A percentile compares a stretch with the other conserved stretches of the same genome.
These are phyloP conservation scores for Mycena polygramma DNA, from an alignment of 768 basidiomycete species.

Conservation along the genomic window DNA sequence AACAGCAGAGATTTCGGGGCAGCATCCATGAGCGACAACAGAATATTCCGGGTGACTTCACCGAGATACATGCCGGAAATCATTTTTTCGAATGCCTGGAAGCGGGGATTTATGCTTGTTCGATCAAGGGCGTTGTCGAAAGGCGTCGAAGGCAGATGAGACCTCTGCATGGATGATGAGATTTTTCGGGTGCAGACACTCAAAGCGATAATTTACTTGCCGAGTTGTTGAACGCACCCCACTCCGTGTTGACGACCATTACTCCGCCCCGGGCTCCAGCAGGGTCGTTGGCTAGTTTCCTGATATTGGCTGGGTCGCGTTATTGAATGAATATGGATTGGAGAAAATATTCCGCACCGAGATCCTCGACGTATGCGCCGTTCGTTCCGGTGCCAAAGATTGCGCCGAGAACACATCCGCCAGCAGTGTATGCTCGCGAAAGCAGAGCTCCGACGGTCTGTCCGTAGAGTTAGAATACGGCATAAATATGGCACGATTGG, in stretches of 20 bases:
- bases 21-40: constrained; percentile 86
- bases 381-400: constrained; percentile 99
- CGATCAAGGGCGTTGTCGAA: constrained; percentile 95
- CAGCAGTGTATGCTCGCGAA: constrained; percentile 93
- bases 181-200: background rate
- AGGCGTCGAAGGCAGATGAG: constrained; percentile 86
- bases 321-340: background rate
- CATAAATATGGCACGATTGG: constrained; percentile 40
- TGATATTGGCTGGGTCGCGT: constrained; percentile 70
- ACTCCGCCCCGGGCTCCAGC: constrained; percentile 72
- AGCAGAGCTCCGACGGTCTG: constrained; percentile 97
- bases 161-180: constrained; percentile 62
- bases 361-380: constrained; percentile 94
- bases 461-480: constrained; percentile 4
- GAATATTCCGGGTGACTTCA: constrained; percentile 89
- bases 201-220: constrained; percentile 57
- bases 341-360: constrained; percentile 53
- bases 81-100: constrained; percentile 97
- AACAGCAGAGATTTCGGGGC: constrained; percentile 82
- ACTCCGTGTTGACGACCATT: constrained; percentile 98
- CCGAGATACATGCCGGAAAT: constrained; percentile 99
- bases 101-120: constrained; percentile 91
- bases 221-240: constrained; percentile 97
- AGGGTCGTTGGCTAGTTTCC: constrained; percentile 79
- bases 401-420: constrained; percentile 88